Evolutionary conservation across 1,284 basidiomycete species (phyloP).

Genomic region (Microbotryum violaceum): DNA sequence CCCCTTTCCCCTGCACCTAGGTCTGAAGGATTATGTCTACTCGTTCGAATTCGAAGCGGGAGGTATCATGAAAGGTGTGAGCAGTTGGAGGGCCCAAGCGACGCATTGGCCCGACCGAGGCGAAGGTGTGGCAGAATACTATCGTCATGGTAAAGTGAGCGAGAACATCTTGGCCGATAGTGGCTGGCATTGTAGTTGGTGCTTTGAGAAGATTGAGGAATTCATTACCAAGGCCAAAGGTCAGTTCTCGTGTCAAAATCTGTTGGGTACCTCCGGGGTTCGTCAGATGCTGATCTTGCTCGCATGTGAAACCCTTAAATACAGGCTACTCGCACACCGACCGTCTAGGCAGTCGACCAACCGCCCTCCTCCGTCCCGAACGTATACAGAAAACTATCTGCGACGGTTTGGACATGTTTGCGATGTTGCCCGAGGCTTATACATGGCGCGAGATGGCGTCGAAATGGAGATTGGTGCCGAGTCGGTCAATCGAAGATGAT

Average conservation of each 20-base stretch:
- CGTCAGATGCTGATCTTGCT: too few species aligned
- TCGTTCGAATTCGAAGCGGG: constrained; percentile 51
- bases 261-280: too few species aligned
- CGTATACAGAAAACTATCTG: constrained; percentile 57
- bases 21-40: constrained; percentile 59
- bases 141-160: constrained; percentile 50
- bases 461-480: constrained; percentile 28
- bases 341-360: constrained; percentile 50
- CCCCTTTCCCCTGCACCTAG: constrained; percentile 54
- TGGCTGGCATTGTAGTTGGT: constrained; percentile 54
- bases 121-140: constrained; percentile 14
- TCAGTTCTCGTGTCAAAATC: background rate
- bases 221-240: constrained; percentile 55
- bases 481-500: constrained; percentile 47
- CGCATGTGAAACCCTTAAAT: background rate
- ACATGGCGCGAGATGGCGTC: constrained; percentile 38
- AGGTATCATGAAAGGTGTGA: constrained; percentile 18
- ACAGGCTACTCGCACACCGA: constrained; percentile 58
- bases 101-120: constrained; percentile 25
- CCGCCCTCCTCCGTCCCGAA: constrained; percentile 48
- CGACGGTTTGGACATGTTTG: constrained; percentile 53
- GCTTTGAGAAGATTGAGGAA: constrained; percentile 56
- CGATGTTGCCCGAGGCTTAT: constrained; percentile 60
- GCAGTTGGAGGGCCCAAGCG: constrained; percentile 27
- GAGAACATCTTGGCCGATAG: constrained; percentile 55